Conservation (phyloP, 2,329 filamentous ascomycete genomes). For the Pseudogymnoascus verrucosus region DNA sequence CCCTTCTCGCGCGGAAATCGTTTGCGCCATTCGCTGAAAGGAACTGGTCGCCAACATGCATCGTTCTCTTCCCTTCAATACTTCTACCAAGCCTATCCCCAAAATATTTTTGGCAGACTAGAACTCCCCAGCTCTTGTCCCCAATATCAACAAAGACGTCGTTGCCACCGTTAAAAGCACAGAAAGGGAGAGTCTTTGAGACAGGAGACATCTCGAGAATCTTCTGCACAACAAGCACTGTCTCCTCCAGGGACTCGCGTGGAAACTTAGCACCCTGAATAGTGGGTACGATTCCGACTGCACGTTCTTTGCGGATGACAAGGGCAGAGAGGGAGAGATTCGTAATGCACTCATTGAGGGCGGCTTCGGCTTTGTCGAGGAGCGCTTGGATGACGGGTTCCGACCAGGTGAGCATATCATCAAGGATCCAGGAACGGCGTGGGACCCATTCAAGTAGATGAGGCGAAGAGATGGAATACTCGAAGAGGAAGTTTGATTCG, state of each 20-base stretch:
- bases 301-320: conserved; percentile 80
- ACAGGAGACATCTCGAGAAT: conserved; percentile 75
- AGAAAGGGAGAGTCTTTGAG: conserved; percentile 70
- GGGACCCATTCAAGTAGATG: conserved; percentile 62
- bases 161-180: conserved; percentile 95
- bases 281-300: conserved; percentile 68
- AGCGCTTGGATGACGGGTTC: conserved; percentile 69
- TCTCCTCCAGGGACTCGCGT: conserved; percentile 89
- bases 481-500: conserved; percentile 92
- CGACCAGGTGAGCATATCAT: conserved; percentile 70
- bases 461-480: conserved; percentile 57
- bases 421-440: conserved; percentile 61
- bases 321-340: conserved; percentile 72
- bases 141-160: conserved; percentile 98
- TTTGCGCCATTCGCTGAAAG: conserved; percentile 80
- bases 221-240: conserved; percentile 88
- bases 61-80: conserved; percentile 67
- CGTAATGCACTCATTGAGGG: conserved; percentile 71
- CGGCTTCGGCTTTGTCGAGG: conserved; percentile 82
- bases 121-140: conserved; percentile 93
- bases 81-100: conserved; percentile 33
- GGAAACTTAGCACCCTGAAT: conserved; percentile 59
- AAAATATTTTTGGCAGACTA: conserved; percentile 87
- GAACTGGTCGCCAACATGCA: conserved; percentile 97
- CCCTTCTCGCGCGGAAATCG: conserved; percentile 89